Conservation (phyloP, 352 stramenopile species). For the Globisporangium iwayamae region DNA sequence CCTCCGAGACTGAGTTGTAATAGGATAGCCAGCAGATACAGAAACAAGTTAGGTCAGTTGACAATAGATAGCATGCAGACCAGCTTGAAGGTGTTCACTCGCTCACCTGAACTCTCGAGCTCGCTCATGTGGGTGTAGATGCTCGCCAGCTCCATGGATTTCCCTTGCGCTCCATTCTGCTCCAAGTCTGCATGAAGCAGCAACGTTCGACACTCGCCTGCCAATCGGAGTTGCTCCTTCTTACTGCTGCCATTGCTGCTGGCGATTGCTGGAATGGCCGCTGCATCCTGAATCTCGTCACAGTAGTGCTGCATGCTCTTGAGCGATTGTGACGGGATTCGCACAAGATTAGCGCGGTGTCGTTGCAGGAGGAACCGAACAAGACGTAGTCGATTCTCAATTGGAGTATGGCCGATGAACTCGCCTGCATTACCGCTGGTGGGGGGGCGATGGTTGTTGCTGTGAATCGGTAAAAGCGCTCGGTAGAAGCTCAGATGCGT, state of each 20-base stretch:
- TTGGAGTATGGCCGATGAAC: not conserved
- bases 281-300: not conserved
- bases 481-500: constrained; percentile 29
- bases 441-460: not conserved
- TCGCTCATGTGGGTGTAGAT: not conserved
- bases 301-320: constrained; percentile 7
- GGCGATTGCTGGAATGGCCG: not conserved
- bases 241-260: not conserved
- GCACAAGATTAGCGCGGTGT: not conserved
- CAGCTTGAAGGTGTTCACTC: no score
- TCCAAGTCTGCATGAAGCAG: not conserved
- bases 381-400: constrained; percentile 23
- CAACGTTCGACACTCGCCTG: constrained; percentile 1
- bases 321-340: not conserved
- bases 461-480: constrained; percentile 14
- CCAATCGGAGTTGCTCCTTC: not conserved
- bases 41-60: not conserved
- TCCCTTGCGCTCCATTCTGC: not conserved
- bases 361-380: constrained; percentile 26
- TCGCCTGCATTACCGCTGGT: not conserved
- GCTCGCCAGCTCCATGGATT: not conserved
- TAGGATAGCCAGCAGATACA: not conserved
- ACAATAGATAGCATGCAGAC: not conserved
- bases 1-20: not conserved
- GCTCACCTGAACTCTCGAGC: constrained; percentile 5